Base-by-base conservation (phyloP, 371 early-diverging fungal genomes). In the Haplosporangium sp. region DNA sequence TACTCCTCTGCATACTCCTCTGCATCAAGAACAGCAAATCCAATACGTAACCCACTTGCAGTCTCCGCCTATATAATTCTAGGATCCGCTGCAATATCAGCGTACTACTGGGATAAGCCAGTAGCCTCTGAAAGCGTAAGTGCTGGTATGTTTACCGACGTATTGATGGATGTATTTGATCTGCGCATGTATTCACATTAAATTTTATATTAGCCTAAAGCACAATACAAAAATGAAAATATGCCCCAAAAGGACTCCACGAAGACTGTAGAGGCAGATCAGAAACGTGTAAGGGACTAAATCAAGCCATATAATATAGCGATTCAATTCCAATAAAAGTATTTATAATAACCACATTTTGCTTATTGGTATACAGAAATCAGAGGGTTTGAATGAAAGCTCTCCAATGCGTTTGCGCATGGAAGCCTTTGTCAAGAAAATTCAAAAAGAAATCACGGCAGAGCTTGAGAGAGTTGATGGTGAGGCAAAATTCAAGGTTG, bases 321-420 rank as follows among this genome's bases (percentile, higher is more conserved):
- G 13, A 38, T 10, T n/a, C 40, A 17, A 27, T 37, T 39, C 10
- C 39, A 4, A 40, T 35, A 53, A 35, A 27, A 27, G 19, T 19
- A 39, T 39, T 20, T 39, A 37, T 40, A 19, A 37, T 53, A 48
- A 96, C 96, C 44, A 95, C 94, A 77, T 96, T 95, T 86, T 96
- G 96, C 6, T 81, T 96, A 63, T 83, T 89, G 75, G 94, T 95
- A 4, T 44, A 9, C 60, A 79, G 79, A 79, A 74, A 71, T 61
- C 71, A 4, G 64, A 79, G 19, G 82, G 76, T 6, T 48, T 81
- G 63, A 81, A 60, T 19, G 57, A 81, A n/a, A 72, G 72, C 44
- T 81, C 79, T 3, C 92, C 94, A 15, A 94, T 97, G 92, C 89
- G 94, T 61, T 84, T 91, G 38, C 88, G 94, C 48, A 97, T 97